Base-by-base conservation (phyloP, 75 land plant genomes). In the Sequoia sempervirens region DNA sequence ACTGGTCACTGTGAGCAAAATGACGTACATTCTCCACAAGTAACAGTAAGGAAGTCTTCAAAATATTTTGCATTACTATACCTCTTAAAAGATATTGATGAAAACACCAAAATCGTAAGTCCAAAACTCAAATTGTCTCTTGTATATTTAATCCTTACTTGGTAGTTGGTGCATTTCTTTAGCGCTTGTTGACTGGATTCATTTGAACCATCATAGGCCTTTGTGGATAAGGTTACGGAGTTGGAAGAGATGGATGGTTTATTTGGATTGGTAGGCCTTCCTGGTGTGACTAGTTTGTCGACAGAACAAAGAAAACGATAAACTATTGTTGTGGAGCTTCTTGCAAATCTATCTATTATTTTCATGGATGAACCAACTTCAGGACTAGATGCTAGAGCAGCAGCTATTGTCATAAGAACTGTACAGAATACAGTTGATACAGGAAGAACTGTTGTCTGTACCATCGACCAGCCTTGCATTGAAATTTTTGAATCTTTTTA, bases 21-120 rank as follows among this genome's bases (percentile, higher is more conserved):
- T 83, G 98, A 94, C 40, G 92, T 94, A 4, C 96, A 96, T 89
- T 96, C 98, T 38, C 98, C 98, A 54, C 91, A 94, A 75, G 91
- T 96, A 26, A 93, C 96, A 28, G 93, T 96, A 78, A 84, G 88
- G n/a, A 96, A 94, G 82, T 94, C 96, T 43, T 89, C 94, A 12
- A 56, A 82, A 75, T 94, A 89, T 76, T 94, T 94, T 38, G 81
- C 98, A 13, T 81, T 79, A 82, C 90, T 96, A 23, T 91, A 96
- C 18, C 89, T 96, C 34, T 85, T 93, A 76, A 83, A 85, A n/a
- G 88, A 88, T 0, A 23, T 88, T n/a, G 81, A 82, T 52, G 52
- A 38, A n/a, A 79, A 73, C 30, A 46, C n/a, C 13, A 88, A 79
- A 61, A 82, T 61, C 43, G 89, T 87, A 74, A 80, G 46, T 23